Conservation (phyloP, 2,329 filamentous ascomycete genomes). For the Nothopassalora personata region DNA sequence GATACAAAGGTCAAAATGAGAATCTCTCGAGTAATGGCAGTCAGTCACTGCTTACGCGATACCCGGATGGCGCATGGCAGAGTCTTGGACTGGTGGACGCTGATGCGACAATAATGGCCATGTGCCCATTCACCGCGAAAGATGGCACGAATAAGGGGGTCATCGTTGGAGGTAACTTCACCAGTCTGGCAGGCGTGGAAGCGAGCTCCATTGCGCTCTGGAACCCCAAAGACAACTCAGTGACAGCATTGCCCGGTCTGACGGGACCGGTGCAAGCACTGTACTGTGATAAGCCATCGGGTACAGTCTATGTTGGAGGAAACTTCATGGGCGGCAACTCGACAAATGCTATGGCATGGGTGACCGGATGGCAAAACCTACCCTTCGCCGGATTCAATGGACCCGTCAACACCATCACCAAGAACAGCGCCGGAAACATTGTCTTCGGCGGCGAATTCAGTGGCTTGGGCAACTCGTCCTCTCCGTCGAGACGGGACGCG, state of each 20-base stretch:
- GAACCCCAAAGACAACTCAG: constrained; percentile 63
- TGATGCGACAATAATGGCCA: constrained; percentile 78
- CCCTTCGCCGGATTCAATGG: constrained; percentile 95
- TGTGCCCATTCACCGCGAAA: constrained; percentile 71
- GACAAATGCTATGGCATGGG: constrained; percentile 85
- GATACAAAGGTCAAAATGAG: constrained; percentile 75
- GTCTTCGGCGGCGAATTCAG: constrained; percentile 90
- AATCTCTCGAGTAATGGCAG: constrained; percentile 67
- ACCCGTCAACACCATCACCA: constrained; percentile 78
- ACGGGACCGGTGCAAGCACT: constrained; percentile 77
- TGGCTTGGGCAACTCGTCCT: constrained; percentile 74
- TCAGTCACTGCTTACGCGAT: constrained; percentile 70
- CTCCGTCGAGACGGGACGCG: constrained; percentile 57
- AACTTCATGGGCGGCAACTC: constrained; percentile 75
- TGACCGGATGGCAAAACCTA: constrained; percentile 67
- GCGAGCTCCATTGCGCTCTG: constrained; percentile 77
- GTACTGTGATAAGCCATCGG: constrained; percentile 70
- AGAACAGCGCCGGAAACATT: constrained; percentile 74
- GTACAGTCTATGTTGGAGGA: constrained; percentile 87
- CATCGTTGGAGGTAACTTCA: constrained; percentile 91
- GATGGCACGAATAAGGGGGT: constrained; percentile 67
- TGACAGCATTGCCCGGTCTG: constrained; percentile 74
- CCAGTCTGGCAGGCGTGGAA: constrained; percentile 70
- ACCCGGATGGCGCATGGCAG: constrained; percentile 80
- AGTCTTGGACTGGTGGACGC: constrained; percentile 67